These are phyloP conservation scores for Protomyces inouyei DNA, from an alignment of 1,139 yeast genomes.

Conservation along the genomic window DNA sequence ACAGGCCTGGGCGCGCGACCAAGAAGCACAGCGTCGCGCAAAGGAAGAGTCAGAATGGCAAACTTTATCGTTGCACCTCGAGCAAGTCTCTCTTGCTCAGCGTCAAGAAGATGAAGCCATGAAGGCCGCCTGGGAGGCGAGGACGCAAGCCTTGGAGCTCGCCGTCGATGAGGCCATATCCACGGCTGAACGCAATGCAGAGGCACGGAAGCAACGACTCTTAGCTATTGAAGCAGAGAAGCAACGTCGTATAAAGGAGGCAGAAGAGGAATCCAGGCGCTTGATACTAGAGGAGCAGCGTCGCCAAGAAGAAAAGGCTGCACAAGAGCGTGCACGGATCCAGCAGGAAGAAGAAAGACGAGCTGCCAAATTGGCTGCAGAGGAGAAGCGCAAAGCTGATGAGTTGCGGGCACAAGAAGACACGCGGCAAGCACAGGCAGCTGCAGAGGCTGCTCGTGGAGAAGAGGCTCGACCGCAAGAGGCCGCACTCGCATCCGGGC, in stretches of 20 bases:
- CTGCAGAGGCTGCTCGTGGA: conserved; percentile 33
- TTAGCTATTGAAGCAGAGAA: neutral
- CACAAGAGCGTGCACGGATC: conserved; percentile 12
- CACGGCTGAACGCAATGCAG: conserved; percentile 1
- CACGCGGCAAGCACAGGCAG: conserved; percentile 23
- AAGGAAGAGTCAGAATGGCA: conserved; percentile 3
- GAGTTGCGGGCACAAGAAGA: conserved; percentile 26
- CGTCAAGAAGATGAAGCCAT: conserved; percentile 6
- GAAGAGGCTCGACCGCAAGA: conserved; percentile 33
- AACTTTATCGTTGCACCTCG: neutral
- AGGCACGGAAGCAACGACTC: conserved; percentile 1
- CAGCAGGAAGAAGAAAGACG: conserved; percentile 4
- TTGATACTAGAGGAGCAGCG: conserved; percentile 25
- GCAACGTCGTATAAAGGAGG: conserved; percentile 1
- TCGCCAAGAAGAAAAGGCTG: neutral
- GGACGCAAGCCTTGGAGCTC: neutral
- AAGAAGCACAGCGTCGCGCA: neutral
- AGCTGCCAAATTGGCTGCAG: conserved; percentile 10
- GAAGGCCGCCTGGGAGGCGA: neutral
- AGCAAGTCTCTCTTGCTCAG: neutral
- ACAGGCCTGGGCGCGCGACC: neutral
- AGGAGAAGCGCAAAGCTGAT: conserved; percentile 19
- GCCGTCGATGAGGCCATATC: conserved; percentile 3
- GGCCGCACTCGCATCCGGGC: conserved; percentile 34
- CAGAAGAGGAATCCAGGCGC: conserved; percentile 4